These are phyloP conservation scores for Bretschneidera sinensis DNA, from an alignment of 345 rosid species.

Conservation along the genomic window DNA sequence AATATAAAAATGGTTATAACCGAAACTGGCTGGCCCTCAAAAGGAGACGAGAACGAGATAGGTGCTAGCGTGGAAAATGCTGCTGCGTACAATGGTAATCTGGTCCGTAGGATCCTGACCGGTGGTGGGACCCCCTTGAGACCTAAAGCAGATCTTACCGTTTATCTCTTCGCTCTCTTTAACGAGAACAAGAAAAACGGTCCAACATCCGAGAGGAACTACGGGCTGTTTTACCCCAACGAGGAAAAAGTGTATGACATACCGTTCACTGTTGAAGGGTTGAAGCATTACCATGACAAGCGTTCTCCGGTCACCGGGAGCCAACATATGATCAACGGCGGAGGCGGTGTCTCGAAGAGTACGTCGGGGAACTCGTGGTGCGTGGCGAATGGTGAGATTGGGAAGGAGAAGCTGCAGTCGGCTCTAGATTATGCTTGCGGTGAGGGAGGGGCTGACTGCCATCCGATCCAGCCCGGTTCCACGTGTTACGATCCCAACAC, in stretches of 20 bases:
- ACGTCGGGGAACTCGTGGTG: constrained; percentile 65
- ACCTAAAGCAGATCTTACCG: constrained; percentile 77
- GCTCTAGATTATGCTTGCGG: constrained; percentile 88
- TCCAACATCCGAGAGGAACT: constrained; percentile 84
- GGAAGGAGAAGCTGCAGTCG: constrained; percentile 56
- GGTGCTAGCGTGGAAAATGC: constrained; percentile 75
- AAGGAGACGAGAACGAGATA: constrained; percentile 72
- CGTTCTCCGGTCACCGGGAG: constrained; percentile 27
- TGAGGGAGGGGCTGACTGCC: constrained; percentile 84
- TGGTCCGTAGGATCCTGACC: constrained; percentile 68
- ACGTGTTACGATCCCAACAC: constrained; percentile 73
- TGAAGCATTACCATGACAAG: constrained; percentile 43
- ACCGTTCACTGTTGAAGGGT: constrained; percentile 57
- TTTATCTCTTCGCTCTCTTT: constrained; percentile 85
- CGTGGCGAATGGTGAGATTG: constrained; percentile 63
- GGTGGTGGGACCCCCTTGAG: constrained; percentile 89
- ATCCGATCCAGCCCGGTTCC: constrained; percentile 62
- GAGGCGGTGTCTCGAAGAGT: constrained; percentile 52
- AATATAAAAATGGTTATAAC: constrained; percentile 67
- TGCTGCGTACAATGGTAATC: constrained; percentile 83
- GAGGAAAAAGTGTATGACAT: constrained; percentile 79
- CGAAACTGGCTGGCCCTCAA: constrained; percentile 96
- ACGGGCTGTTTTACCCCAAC: constrained; percentile 82
- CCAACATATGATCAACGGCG: constrained; percentile 12
- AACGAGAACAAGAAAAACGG: constrained; percentile 82